Evolutionary conservation across 1,139 yeast species (phyloP).

Genomic region (Candida sojae): DNA sequence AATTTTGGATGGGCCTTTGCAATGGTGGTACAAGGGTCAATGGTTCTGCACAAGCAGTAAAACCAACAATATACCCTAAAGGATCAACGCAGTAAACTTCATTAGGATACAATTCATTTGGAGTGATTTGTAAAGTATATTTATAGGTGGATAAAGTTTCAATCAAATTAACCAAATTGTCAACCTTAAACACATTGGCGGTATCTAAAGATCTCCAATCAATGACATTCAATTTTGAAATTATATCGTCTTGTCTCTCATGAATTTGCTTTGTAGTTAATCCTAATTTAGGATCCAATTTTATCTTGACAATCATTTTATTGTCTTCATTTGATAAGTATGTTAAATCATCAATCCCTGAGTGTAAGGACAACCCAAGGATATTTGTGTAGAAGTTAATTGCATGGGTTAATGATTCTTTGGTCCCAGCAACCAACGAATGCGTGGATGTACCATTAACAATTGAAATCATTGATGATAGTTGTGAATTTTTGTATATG

Average conservation of each 20-base stretch:
- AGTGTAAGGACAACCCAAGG: slow-evolving; percentile 41
- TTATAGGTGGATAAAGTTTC: slow-evolving; percentile 26
- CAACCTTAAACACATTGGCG: slow-evolving; percentile 38
- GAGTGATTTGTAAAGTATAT: slow-evolving; percentile 41
- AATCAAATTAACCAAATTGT: slow-evolving; percentile 37
- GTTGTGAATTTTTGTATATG: no score
- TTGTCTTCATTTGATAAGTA: slow-evolving; percentile 35
- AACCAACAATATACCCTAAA: slow-evolving; percentile 66
- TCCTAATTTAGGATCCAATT: slow-evolving; percentile 26
- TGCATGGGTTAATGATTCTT: slow-evolving; percentile 35
- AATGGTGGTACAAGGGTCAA: slow-evolving; percentile 53
- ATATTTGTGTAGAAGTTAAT: slow-evolving; percentile 48
- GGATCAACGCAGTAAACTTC: slow-evolving; percentile 72
- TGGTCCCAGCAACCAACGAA: slow-evolving; percentile 44
- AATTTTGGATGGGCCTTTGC: slow-evolving; percentile 12
- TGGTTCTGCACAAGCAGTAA: slow-evolving; percentile 61
- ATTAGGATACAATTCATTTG: slow-evolving; percentile 67
- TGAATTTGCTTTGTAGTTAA: slow-evolving; percentile 28
- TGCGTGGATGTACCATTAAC: slow-evolving; percentile 55
- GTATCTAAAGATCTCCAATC: slow-evolving; percentile 57
- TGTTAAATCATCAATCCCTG: slow-evolving; percentile 22
- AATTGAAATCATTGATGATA: slow-evolving; percentile 23
- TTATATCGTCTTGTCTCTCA: slow-evolving; percentile 23
- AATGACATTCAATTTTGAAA: slow-evolving; percentile 26
- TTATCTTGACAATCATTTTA: slow-evolving; percentile 30